phyloP scores from a whole-genome alignment of 257 asterid genomes.

The Jacaranda copaia region DNA sequence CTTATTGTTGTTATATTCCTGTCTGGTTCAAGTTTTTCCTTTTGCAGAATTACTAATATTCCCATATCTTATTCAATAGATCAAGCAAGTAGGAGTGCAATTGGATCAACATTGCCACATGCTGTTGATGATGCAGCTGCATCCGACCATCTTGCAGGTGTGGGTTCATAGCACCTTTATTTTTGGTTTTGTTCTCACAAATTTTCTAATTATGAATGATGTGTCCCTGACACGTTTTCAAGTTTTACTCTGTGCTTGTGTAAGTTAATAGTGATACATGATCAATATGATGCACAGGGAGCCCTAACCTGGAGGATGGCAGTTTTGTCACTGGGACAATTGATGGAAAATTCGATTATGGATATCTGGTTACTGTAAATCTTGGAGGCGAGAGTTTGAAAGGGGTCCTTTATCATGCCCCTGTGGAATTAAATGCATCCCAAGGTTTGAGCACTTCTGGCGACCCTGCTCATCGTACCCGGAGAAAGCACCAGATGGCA shows the following conservation, averaged over 20 bases:
- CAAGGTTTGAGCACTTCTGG: constrained; percentile 43
- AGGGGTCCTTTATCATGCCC: constrained; percentile 84
- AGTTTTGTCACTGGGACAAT: constrained; percentile 75
- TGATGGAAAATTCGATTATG: constrained; percentile 88
- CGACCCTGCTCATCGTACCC: constrained; percentile 44
- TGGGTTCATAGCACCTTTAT: constrained; percentile 30
- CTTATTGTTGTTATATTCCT: constrained; percentile 22
- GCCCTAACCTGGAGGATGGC: constrained; percentile 58
- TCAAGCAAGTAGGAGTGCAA: constrained; percentile 42
- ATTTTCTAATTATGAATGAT: constrained; percentile 1
- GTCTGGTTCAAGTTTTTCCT: constrained; percentile 9
- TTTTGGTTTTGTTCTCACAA: not conserved
- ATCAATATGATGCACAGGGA: constrained; percentile 52
- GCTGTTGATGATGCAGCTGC: constrained; percentile 53
- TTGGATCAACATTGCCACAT: constrained; percentile 49
- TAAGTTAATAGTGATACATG: constrained; percentile 22
- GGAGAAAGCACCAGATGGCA: constrained; percentile 62
- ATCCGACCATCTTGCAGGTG: constrained; percentile 62
- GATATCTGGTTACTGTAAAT: constrained; percentile 76
- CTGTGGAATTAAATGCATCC: constrained; percentile 46
- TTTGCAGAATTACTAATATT: constrained; percentile 21
- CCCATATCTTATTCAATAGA: constrained; percentile 43
- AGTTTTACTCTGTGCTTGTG: constrained; percentile 15
- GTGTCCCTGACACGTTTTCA: not conserved
- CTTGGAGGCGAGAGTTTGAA: constrained; percentile 73